Conservation (phyloP, 1,284 basidiomycete genomes). For the Apiotrichum laibachii region DNA sequence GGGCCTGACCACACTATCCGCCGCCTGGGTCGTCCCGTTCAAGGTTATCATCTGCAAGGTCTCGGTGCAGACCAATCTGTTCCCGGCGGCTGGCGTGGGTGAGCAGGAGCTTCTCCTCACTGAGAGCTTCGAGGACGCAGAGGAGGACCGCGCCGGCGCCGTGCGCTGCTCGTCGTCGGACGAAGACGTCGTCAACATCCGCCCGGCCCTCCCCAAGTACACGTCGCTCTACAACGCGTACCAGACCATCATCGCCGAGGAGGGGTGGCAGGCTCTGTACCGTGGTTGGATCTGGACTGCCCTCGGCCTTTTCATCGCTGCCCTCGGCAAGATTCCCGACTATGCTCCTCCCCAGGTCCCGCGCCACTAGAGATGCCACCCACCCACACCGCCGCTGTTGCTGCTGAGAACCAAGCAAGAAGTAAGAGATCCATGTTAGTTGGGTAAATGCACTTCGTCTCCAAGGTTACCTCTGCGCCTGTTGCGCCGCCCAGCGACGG, state of each 20-base stretch:
- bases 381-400: no score
- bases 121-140: conserved; percentile 59
- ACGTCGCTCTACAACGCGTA: conserved; percentile 69
- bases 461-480: no score
- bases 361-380: no score
- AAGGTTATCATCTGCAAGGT: conserved; percentile 77
- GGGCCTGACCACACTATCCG: conserved; percentile 57
- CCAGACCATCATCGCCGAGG: conserved; percentile 73
- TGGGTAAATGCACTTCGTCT: no score
- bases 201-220: conserved; percentile 79
- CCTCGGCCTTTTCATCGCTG: conserved; percentile 38
- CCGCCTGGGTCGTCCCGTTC: conserved; percentile 67
- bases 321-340: neutral
- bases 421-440: no score
- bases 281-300: conserved; percentile 84
- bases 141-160: conserved; percentile 49
- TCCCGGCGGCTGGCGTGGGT: conserved; percentile 59
- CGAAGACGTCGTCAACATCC: conserved; percentile 82
- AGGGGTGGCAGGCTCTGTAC: conserved; percentile 71
- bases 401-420: no score
- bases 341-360: no score
- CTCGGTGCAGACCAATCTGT: conserved; percentile 77
- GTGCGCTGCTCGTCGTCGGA: conserved; percentile 48
- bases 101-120: conserved; percentile 28
- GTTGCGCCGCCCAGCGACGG: no score